These are phyloP conservation scores for Candida vartiovaarae DNA, from an alignment of 805 yeast genomes.

Conservation along the genomic window DNA sequence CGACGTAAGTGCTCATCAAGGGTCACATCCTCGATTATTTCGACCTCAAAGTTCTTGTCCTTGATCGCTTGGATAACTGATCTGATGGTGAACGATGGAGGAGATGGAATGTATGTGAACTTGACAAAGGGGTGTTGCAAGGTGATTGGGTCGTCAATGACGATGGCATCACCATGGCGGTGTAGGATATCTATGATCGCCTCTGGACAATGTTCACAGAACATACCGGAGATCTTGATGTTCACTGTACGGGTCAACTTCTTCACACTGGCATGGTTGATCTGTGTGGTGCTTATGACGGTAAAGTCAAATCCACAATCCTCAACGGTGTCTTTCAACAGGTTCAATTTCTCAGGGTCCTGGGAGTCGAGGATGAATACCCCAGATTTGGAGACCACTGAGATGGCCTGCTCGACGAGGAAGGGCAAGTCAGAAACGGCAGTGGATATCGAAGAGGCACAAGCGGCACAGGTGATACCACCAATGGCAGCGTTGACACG, in stretches of 20 bases:
- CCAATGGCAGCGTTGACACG: constrained; percentile 57
- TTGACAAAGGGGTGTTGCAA: constrained; percentile 50
- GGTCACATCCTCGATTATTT: constrained; percentile 45
- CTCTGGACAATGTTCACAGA: constrained; percentile 63
- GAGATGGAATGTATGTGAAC: constrained; percentile 57
- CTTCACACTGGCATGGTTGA: constrained; percentile 41
- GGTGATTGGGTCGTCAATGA: constrained; percentile 49
- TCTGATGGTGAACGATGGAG: constrained; percentile 48
- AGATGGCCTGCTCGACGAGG: constrained; percentile 47
- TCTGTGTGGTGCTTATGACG: constrained; percentile 34
- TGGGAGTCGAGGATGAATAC: constrained; percentile 47
- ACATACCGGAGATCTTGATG: constrained; percentile 58
- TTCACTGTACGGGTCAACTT: constrained; percentile 49
- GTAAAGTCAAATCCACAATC: constrained; percentile 63
- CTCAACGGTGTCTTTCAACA: constrained; percentile 45
- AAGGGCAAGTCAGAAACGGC: constrained; percentile 42
- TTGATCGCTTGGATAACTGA: constrained; percentile 43
- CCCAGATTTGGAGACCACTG: constrained; percentile 55
- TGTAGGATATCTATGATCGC: constrained; percentile 41
- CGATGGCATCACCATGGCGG: constrained; percentile 49
- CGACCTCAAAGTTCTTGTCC: constrained; percentile 43
- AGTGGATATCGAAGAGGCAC: constrained; percentile 49
- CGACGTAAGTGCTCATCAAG: constrained; percentile 56
- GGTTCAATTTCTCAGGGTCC: constrained; percentile 28
- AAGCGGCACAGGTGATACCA: constrained; percentile 72